Evolutionary conservation across 192 early-diverging fungal genomes (phyloP).

Genomic region (Coemansia sp.): DNA sequence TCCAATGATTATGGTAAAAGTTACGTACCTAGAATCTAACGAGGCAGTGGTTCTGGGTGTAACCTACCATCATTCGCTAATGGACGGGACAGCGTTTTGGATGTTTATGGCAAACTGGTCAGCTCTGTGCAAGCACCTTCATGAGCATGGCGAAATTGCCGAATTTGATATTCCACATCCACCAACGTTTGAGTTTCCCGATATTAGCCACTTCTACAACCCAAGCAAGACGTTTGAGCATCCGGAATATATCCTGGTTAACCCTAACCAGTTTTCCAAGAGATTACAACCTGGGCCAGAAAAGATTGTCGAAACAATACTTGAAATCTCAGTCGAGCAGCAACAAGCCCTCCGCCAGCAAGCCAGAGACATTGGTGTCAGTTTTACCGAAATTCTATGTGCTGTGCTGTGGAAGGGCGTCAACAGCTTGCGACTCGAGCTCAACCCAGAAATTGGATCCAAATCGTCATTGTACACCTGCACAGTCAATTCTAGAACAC

Average conservation of each 20-base stretch:
- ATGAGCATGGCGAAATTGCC: background rate
- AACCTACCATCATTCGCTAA: slow-evolving; percentile 50
- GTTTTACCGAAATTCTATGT: slow-evolving; percentile 35
- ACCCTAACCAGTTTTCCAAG: slow-evolving; percentile 15
- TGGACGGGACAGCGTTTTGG: slow-evolving; percentile 52
- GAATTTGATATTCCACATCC: slow-evolving; percentile 23
- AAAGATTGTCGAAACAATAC: slow-evolving; percentile 23
- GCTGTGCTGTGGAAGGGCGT: slow-evolving; percentile 48
- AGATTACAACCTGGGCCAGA: slow-evolving; percentile 21
- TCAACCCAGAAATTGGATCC: slow-evolving; percentile 13
- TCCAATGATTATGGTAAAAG: slow-evolving; percentile 45
- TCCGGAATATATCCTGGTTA: slow-evolving; percentile 33
- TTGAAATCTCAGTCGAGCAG: slow-evolving; percentile 24
- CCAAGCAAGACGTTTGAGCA: slow-evolving; percentile 21
- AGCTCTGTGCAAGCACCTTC: slow-evolving; percentile 20
- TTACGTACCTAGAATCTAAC: slow-evolving; percentile 25
- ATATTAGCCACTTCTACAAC: slow-evolving; percentile 18
- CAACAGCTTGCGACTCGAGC: slow-evolving; percentile 18
- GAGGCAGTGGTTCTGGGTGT: slow-evolving; percentile 34
- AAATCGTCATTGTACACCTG: slow-evolving; percentile 36
- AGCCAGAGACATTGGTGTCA: slow-evolving; percentile 28
- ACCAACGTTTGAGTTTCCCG: slow-evolving; percentile 39
- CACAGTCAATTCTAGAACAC: slow-evolving; percentile 30
- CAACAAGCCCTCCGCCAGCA: slow-evolving; percentile 30
- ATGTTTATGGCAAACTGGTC: slow-evolving; percentile 52